Base-by-base conservation (phyloP, 73 alveolate genomes). In the Chromera velia region DNA sequence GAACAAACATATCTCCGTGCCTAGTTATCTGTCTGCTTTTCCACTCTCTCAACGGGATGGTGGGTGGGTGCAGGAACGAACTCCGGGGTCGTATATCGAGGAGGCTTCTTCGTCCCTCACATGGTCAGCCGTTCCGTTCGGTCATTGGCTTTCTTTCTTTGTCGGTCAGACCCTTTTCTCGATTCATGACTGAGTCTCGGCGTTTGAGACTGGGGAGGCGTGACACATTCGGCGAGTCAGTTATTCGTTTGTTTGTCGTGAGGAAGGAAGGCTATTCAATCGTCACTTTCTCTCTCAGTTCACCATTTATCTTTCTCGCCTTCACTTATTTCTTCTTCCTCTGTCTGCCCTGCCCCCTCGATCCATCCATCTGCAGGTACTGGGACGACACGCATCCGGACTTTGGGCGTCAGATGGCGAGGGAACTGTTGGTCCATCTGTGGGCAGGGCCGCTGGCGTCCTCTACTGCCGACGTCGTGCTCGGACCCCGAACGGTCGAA, bases 401-500 rank as follows among this genome's bases (percentile, higher is more conserved):
- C 70, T 73, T 73, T 29, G 80, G 80, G 13, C 55, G 13, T 7
- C 55, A 40, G 13, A 4, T 7, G 55, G 69, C 32, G 31, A 1
- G 70, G 7, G 31, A 26, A 27, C 71, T 26, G 33, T 28, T 63
- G 32, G 46, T 73, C 48, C 80, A 73, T 33, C 47, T 73, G 18
- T 73, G 80, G 80, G 80, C 80, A 18, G 80, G 80, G 27, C 80
- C 80, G 33, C 48, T 73, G 80, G 80, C 46, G 32, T 45, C 40
- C 70, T 33, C 69, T 33, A 65, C 40, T 22, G 80, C 80, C 0
- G 80, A 73, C 32, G 80, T 73, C 18, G 80, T 73, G n/a, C 69
- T 73, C 10, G 80, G 80, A 0, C 69, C 40, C 22, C 69, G 80
- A 0, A 46, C 70, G 48, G 46, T 73, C 46, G 46, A 64, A 0